phyloP scores from a whole-genome alignment of 768 basidiomycete genomes.

The Pisolithus tinctorius region DNA sequence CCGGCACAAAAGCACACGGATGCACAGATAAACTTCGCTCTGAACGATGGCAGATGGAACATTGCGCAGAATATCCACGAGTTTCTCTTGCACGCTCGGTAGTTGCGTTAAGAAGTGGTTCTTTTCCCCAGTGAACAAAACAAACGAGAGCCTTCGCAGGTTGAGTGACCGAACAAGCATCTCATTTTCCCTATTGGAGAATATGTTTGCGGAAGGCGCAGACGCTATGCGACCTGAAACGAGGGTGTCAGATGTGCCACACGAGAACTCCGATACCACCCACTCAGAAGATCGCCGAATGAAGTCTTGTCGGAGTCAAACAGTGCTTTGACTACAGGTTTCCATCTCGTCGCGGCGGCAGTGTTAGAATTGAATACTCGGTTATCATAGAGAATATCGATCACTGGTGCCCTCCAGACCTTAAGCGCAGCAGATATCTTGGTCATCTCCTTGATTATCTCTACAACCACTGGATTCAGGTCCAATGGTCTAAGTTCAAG shows the following conservation, averaged over 20 bases:
- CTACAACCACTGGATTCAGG: slow-evolving; percentile 58
- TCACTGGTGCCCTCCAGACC: slow-evolving; percentile 75
- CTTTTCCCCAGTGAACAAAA: slow-evolving; percentile 81
- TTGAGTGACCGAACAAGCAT: slow-evolving; percentile 82
- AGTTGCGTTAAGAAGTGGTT: slow-evolving; percentile 88
- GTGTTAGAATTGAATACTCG: slow-evolving; percentile 77
- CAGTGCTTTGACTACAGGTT: slow-evolving; percentile 66
- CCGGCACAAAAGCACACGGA: slow-evolving; percentile 85
- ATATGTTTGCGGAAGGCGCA: slow-evolving; percentile 90
- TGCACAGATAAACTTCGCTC: slow-evolving; percentile 91
- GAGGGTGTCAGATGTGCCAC: slow-evolving; percentile 25
- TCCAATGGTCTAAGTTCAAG: slow-evolving; percentile 64
- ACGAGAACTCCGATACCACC: slow-evolving; percentile 27
- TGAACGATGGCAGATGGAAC: slow-evolving; percentile 78
- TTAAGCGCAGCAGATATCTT: slow-evolving; percentile 71
- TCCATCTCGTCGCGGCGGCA: slow-evolving; percentile 58
- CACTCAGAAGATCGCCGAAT: slow-evolving; percentile 78
- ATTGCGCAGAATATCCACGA: slow-evolving; percentile 86
- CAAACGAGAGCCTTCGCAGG: slow-evolving; percentile 79
- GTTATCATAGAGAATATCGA: slow-evolving; percentile 78
- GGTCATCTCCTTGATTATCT: slow-evolving; percentile 73
- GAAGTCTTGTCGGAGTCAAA: slow-evolving; percentile 85
- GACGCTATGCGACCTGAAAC: slow-evolving; percentile 65
- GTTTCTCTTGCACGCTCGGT: slow-evolving; percentile 92
- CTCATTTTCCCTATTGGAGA: slow-evolving; percentile 92